Conservation (phyloP, 2,329 filamentous ascomycete genomes). For the Alternaria infectoria region DNA sequence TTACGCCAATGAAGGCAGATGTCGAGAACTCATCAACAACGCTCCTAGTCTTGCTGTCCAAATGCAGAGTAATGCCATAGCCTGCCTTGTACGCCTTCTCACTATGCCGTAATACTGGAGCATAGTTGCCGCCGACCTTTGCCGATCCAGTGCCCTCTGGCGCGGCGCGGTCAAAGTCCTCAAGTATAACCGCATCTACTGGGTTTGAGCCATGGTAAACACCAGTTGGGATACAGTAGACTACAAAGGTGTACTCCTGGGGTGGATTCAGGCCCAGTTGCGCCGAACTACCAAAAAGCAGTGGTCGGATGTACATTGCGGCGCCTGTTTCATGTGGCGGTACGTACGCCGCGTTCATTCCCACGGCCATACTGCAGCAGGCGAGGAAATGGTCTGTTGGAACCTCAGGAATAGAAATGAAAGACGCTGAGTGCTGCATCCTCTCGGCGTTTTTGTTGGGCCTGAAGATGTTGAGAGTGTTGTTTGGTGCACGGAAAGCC, state of each 20-base stretch:
- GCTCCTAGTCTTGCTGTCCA: slow-evolving; percentile 82
- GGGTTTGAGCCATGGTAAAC: slow-evolving; percentile 92
- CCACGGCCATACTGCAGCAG: slow-evolving; percentile 80
- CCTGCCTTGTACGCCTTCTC: slow-evolving; percentile 79
- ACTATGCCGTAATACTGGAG: slow-evolving; percentile 86
- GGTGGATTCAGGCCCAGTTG: slow-evolving; percentile 86
- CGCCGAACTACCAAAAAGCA: slow-evolving; percentile 85
- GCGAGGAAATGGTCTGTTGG: slow-evolving; percentile 78
- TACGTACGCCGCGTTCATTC: slow-evolving; percentile 87
- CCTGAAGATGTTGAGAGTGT: slow-evolving; percentile 84
- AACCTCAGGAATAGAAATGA: slow-evolving; percentile 81
- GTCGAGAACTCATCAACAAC: slow-evolving; percentile 97
- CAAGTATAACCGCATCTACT: slow-evolving; percentile 85
- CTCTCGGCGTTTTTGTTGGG: slow-evolving; percentile 83
- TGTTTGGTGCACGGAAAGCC: slow-evolving; percentile 80
- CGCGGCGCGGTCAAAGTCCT: slow-evolving; percentile 93
- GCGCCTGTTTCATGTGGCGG: slow-evolving; percentile 88
- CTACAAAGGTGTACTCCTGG: slow-evolving; percentile 89
- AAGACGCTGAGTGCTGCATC: slow-evolving; percentile 82
- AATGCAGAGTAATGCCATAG: slow-evolving; percentile 91
- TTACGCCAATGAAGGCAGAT: slow-evolving; percentile 86
- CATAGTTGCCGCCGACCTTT: slow-evolving; percentile 97
- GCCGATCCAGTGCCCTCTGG: slow-evolving; percentile 87
- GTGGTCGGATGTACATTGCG: slow-evolving; percentile 89
- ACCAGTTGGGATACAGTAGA: slow-evolving; percentile 89